Base-by-base conservation (phyloP, 2,329 filamentous ascomycete species). In the Aschersonia sp. region DNA sequence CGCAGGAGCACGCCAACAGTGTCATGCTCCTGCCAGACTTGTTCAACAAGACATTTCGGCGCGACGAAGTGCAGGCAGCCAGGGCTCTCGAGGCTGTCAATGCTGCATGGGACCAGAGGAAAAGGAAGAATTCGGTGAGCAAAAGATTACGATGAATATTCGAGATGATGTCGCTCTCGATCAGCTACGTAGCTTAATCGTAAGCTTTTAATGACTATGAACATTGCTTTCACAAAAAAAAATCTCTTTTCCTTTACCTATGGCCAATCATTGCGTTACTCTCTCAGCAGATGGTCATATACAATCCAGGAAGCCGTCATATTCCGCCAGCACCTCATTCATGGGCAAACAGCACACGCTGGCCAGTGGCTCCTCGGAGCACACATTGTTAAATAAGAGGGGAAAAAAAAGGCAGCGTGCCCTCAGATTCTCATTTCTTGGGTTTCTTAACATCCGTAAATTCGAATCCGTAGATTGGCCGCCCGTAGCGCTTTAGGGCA, bases 1-100 rank as follows among this genome's bases (percentile, higher is more conserved):
- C 83, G 6, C 68, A 72, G 46, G 78, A 85, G 53, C 87, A 94
- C 68, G 87, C 85, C 43, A 87, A 90, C 73, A 79, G 80, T 53
- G 65, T 66, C 50, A 73, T 76, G 60, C 60, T 87, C 4, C 62
- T 87, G 46, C 79, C 81, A 11, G 66, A 68, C 49, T 62, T 78
- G 31, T 85, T 85, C 57, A 83, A 84, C 58, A 66, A 68, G 2
- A 63, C 64, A 0, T 80, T 87, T 58, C 68, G 78, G 50, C 70
- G 67, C 60, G 66, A 70, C 45, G 83, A 87, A 63, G 64, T 67
- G 46, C 69, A 68, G 56, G 81, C 81, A 0, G 70, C 73, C 10
- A 70, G 63, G 59, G 66, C 71, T 5, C 59, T 81, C 51, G 68
- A 76, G 35, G 72, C 76, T 10, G 56, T 81, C 69, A 71, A 44